Evolutionary conservation across 257 asterid species (phyloP).

Genomic region (Leonotis leonurus): DNA sequence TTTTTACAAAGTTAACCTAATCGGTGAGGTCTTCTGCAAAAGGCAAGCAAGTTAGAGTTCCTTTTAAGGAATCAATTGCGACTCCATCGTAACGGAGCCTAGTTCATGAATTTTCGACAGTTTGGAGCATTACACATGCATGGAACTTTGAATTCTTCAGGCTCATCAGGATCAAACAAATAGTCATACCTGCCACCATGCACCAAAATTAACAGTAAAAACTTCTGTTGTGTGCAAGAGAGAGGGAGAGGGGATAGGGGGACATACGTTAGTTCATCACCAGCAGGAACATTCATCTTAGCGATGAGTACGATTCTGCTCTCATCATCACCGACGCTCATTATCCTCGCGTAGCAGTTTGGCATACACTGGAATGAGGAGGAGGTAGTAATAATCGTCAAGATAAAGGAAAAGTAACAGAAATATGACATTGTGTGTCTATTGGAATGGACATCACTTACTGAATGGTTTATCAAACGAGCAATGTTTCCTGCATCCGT

Average conservation of each 20-base stretch:
- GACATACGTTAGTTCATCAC: constrained; percentile 86
- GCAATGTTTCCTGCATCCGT: constrained; percentile 97
- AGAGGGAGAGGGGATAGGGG: constrained; percentile 9
- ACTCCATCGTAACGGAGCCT: constrained; percentile 24
- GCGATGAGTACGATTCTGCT: constrained; percentile 98
- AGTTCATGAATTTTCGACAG: constrained; percentile 94
- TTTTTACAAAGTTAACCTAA: constrained; percentile 27
- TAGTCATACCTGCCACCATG: constrained; percentile 75
- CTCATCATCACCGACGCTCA: constrained; percentile 94
- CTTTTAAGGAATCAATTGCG: constrained; percentile 28
- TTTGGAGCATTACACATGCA: constrained; percentile 81
- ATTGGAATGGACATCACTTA: constrained; percentile 28
- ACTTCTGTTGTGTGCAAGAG: not conserved
- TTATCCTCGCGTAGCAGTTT: constrained; percentile 95
- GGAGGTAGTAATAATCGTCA: not conserved
- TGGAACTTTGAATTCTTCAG: constrained; percentile 82
- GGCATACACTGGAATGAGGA: constrained; percentile 99
- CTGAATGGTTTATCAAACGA: constrained; percentile 92
- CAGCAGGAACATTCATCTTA: constrained; percentile 75
- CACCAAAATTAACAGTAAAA: constrained; percentile 8
- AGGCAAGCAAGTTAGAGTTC: constrained; percentile 23
- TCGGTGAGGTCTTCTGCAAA: constrained; percentile 29
- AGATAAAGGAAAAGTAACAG: not conserved
- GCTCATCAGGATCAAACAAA: constrained; percentile 87
- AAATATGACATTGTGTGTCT: not conserved